These are phyloP conservation scores for Aspergillus avenaceus DNA, from an alignment of 495 filamentous ascomycete genomes.

Conservation along the genomic window DNA sequence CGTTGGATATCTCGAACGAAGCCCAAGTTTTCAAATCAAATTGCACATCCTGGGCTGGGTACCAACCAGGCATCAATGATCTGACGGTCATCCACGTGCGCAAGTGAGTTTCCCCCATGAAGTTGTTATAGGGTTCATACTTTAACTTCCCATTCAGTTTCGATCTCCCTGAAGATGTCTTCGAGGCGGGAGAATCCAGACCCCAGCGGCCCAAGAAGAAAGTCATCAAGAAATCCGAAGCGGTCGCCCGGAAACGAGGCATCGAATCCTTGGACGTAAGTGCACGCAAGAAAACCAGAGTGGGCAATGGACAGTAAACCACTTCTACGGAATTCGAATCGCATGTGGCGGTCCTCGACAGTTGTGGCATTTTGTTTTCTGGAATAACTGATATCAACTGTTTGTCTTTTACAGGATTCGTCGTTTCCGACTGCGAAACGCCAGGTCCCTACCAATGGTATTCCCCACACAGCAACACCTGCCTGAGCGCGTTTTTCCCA, in stretches of 20 bases:
- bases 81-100: constrained; percentile 70
- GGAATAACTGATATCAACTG: constrained; percentile 36
- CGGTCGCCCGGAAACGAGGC: constrained; percentile 36
- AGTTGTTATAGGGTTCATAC: background rate
- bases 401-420: constrained; percentile 22
- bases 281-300: constrained; percentile 24
- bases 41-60: constrained; percentile 63
- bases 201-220: constrained; percentile 64
- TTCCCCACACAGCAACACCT: constrained; percentile 28
- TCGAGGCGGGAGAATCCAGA: constrained; percentile 72
- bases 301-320: constrained; percentile 15
- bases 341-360: constrained; percentile 13
- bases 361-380: constrained; percentile 19
- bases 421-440: constrained; percentile 36
- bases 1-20: constrained; percentile 63
- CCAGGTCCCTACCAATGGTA: constrained; percentile 31
- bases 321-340: constrained; percentile 16
- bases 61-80: constrained; percentile 58
- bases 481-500: constrained; percentile 21
- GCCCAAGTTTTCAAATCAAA: constrained; percentile 69
- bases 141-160: constrained; percentile 49
- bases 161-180: constrained; percentile 85
- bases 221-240: constrained; percentile 40
- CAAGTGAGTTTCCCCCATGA: constrained; percentile 52
- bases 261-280: constrained; percentile 48